These are phyloP conservation scores for Garcia nutans DNA, from an alignment of 345 rosid species.

Conservation along the genomic window DNA sequence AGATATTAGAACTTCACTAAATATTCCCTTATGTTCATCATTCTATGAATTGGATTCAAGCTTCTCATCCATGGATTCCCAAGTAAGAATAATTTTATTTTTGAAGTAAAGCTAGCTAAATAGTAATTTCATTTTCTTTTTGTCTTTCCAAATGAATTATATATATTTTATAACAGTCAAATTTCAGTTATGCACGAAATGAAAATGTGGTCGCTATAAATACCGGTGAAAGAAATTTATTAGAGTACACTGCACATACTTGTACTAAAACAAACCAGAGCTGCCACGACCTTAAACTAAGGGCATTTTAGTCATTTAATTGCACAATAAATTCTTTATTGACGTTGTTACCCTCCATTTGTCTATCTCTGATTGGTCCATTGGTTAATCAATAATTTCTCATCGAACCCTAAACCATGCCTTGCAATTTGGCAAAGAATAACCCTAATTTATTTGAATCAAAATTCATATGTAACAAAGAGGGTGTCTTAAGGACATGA, in stretches of 20 bases:
- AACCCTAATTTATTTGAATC: constrained; percentile 19
- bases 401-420: constrained; percentile 5
- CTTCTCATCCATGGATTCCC: too few relatives aligned
- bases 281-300: background rate
- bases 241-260: background rate
- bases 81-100: too few relatives aligned
- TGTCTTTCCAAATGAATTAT: too few relatives aligned
- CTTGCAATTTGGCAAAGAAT: background rate
- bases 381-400: background rate
- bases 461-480: background rate
- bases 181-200: background rate
- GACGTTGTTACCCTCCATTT: background rate
- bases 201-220: background rate
- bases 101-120: too few relatives aligned
- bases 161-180: background rate
- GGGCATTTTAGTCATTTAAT: constrained; percentile 1
- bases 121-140: too few relatives aligned
- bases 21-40: too few relatives aligned
- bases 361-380: background rate
- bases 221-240: background rate
- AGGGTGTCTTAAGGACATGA: constrained; percentile 20
- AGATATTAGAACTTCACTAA: too few relatives aligned
- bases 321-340: background rate
- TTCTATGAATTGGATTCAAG: too few relatives aligned
- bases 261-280: background rate